Conservation (phyloP, 2,329 filamentous ascomycete species). For the Ceratocystis harringtonii region DNA sequence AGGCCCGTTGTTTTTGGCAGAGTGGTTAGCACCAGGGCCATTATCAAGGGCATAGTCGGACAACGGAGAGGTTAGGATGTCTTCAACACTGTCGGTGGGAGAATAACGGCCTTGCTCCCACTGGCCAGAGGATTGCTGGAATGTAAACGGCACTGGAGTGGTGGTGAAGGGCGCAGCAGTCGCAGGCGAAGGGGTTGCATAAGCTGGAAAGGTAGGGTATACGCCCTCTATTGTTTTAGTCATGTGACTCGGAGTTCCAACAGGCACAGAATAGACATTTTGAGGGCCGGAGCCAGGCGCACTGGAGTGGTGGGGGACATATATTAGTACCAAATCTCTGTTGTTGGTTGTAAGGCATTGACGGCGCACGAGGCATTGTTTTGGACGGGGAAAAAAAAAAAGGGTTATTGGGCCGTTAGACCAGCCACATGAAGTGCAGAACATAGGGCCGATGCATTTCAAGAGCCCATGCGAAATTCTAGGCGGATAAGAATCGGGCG, state of each 20-base stretch:
- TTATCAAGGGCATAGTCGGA: constrained; percentile 47
- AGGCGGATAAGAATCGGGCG: background rate
- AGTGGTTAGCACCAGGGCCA: constrained; percentile 28
- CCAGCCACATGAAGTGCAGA: background rate
- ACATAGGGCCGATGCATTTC: background rate
- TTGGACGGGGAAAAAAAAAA: too few relatives aligned
- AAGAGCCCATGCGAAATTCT: background rate
- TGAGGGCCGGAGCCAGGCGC: constrained; percentile 4
- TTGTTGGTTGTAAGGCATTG: background rate
- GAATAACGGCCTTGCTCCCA: constrained; percentile 40
- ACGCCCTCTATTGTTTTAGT: constrained; percentile 19
- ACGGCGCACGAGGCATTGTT: background rate
- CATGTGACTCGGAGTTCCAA: constrained; percentile 19
- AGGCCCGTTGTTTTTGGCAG: constrained; percentile 18
- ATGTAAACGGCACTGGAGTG: constrained; percentile 14
- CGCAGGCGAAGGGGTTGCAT: constrained; percentile 30
- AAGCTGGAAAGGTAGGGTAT: constrained; percentile 28
- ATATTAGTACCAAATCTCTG: background rate
- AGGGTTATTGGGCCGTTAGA: too few relatives aligned
- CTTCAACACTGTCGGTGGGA: constrained; percentile 43
- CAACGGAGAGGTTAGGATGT: constrained; percentile 41
- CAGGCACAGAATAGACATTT: constrained; percentile 15
- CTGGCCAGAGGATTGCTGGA: constrained; percentile 19
- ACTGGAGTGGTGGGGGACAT: constrained; percentile 6
- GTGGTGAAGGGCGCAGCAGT: constrained; percentile 16